Conservation (phyloP, 768 basidiomycete genomes). For the Boletus vermiculosoides region DNA sequence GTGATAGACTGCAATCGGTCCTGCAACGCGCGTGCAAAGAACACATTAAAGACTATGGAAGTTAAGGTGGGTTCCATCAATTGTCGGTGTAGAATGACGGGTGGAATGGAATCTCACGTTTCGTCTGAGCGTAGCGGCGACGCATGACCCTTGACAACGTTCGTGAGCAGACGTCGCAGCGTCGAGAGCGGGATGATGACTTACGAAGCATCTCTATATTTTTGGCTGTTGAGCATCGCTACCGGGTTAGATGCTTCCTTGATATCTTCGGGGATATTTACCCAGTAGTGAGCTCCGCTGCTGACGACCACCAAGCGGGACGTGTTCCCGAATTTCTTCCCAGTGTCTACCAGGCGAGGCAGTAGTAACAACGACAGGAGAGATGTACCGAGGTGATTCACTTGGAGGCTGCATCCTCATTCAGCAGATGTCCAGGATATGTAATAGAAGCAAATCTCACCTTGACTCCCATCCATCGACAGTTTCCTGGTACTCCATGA, state of each 20-base stretch:
- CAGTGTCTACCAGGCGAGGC: too few species aligned
- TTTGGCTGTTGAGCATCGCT: constrained; percentile 21
- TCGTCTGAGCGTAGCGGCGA: constrained; percentile 25
- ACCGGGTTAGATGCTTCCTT: constrained; percentile 22
- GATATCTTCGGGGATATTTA: constrained; percentile 19
- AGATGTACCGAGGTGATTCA: too few species aligned
- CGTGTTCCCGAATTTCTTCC: constrained; percentile 18
- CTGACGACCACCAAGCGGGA: constrained; percentile 33
- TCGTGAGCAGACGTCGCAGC: too few species aligned
- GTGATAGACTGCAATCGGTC: constrained; percentile 16
- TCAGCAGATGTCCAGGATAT: not conserved
- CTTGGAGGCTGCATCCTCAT: constrained; percentile 29
- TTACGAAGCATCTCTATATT: constrained; percentile 23
- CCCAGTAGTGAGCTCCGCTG: constrained; percentile 29
- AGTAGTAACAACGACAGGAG: too few species aligned
- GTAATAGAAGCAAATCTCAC: constrained; percentile 11
- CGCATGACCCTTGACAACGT: too few species aligned
- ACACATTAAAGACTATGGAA: constrained; percentile 29
- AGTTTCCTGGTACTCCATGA: constrained; percentile 26
- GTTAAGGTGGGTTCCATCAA: not conserved
- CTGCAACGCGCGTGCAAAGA: constrained; percentile 32
- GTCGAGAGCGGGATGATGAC: too few species aligned
- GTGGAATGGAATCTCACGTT: constrained; percentile 19
- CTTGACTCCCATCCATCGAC: too few species aligned
- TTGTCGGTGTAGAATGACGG: not conserved